phyloP scores from a whole-genome alignment of 2,329 filamentous ascomycete genomes.

The Phaeophleospora eucalypticola region DNA sequence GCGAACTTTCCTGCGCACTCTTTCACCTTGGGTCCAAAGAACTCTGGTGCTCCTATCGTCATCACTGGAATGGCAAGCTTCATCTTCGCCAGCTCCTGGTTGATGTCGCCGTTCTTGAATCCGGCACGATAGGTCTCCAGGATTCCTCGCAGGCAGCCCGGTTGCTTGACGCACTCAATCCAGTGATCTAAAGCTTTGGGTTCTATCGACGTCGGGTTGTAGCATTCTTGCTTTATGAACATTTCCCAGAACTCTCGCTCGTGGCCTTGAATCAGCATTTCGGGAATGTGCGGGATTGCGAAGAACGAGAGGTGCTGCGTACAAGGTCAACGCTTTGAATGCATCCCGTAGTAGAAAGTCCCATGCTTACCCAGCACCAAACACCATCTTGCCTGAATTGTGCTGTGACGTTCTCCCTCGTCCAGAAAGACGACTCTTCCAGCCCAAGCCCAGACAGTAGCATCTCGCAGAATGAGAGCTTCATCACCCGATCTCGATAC shows the following conservation, averaged over 20 bases:
- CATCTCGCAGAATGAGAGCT: slow-evolving; percentile 34
- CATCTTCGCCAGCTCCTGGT: slow-evolving; percentile 26
- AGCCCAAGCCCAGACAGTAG: slow-evolving; percentile 31
- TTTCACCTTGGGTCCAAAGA: slow-evolving; percentile 33
- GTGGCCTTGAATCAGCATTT: slow-evolving; percentile 38
- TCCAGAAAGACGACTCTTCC: slow-evolving; percentile 33
- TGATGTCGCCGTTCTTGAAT: slow-evolving; percentile 32
- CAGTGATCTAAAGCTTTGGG: slow-evolving; percentile 32
- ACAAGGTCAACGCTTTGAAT: background rate
- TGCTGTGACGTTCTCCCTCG: slow-evolving; percentile 30
- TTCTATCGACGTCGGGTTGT: slow-evolving; percentile 36
- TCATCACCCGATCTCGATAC: slow-evolving; percentile 32
- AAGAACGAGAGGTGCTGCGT: slow-evolving; percentile 33
- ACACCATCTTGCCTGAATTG: slow-evolving; percentile 33
- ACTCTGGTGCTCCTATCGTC: slow-evolving; percentile 35
- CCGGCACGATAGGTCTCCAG: slow-evolving; percentile 35
- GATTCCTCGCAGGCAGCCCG: slow-evolving; percentile 33
- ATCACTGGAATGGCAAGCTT: slow-evolving; percentile 32
- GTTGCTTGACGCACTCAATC: slow-evolving; percentile 32
- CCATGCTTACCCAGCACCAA: slow-evolving; percentile 31
- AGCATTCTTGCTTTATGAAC: slow-evolving; percentile 41
- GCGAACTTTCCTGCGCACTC: slow-evolving; percentile 31
- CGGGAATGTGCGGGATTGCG: slow-evolving; percentile 36
- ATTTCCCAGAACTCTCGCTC: slow-evolving; percentile 39
- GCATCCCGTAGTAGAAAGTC: background rate